These are phyloP conservation scores for Termitomyces sp. DNA, from an alignment of 768 basidiomycete species.

Conservation along the genomic window DNA sequence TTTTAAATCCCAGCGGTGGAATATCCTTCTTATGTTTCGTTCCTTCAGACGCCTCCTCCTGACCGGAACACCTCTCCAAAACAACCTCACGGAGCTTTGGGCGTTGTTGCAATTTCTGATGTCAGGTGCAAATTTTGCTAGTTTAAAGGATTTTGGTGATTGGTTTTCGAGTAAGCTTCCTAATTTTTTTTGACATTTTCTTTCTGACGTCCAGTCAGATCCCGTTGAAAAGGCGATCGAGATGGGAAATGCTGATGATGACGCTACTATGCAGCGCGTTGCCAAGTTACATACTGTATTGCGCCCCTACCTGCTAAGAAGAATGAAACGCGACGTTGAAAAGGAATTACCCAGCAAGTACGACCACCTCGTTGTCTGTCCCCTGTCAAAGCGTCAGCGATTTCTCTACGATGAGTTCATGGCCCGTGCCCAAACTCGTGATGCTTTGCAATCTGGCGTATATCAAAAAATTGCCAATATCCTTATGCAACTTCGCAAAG, in stretches of 20 bases:
- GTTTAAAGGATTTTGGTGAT: constrained; percentile 88
- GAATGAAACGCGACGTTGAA: constrained; percentile 98
- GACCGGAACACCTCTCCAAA: constrained; percentile 95
- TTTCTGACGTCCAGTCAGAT: constrained; percentile 39
- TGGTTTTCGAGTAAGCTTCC: constrained; percentile 88
- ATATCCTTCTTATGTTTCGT: constrained; percentile 82
- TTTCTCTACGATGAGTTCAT: constrained; percentile 97
- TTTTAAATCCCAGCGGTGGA: constrained; percentile 92
- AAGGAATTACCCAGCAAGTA: constrained; percentile 91
- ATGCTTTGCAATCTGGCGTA: constrained; percentile 78
- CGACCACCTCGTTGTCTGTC: constrained; percentile 86
- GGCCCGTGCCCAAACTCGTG: constrained; percentile 77
- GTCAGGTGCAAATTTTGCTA: constrained; percentile 84
- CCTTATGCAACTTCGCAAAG: constrained; percentile 97
- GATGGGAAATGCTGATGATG: constrained; percentile 67
- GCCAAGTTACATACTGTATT: constrained; percentile 89
- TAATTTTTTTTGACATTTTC: neutral
- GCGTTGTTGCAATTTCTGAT: constrained; percentile 92
- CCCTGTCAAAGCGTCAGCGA: constrained; percentile 88
- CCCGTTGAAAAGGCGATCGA: constrained; percentile 94
- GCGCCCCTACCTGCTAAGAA: constrained; percentile 91
- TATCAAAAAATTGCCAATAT: constrained; percentile 91
- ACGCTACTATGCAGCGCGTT: constrained; percentile 81
- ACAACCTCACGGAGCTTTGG: constrained; percentile 96
- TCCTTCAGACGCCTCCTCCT: constrained; percentile 83